Evolutionary conservation across 257 asterid species (phyloP).

Genomic region (Striga asiatica): DNA sequence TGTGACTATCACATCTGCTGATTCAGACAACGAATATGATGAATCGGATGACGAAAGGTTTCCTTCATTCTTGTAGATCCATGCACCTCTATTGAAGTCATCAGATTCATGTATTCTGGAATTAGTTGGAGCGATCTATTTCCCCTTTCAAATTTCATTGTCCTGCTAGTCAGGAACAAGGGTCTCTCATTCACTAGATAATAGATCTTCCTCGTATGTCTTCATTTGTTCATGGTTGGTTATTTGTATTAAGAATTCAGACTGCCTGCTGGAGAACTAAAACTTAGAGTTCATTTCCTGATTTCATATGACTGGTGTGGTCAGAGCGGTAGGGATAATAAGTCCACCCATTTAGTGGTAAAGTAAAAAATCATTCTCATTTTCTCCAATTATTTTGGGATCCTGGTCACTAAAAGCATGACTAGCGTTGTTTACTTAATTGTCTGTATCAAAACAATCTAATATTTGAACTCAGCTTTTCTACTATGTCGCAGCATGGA

Average conservation of each 20-base stretch:
- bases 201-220: not conserved
- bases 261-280: not conserved
- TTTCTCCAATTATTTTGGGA: not conserved
- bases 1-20: slow-evolving; percentile 77
- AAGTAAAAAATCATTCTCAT: not conserved
- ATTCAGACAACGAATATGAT: slow-evolving; percentile 70
- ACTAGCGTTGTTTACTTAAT: not conserved
- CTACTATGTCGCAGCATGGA: slow-evolving; percentile 69
- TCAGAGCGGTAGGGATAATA: not conserved
- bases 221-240: not conserved
- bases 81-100: not conserved
- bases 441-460: not conserved
- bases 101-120: not conserved
- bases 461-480: not conserved
- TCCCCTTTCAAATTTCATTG: not conserved
- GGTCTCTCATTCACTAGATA: not conserved
- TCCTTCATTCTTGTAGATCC: slow-evolving; percentile 2
- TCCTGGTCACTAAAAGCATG: not conserved
- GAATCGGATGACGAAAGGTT: slow-evolving; percentile 89
- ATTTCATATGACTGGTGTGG: not conserved
- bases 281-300: not conserved
- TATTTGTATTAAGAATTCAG: not conserved
- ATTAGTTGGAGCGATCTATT: not conserved
- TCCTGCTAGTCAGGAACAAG: not conserved
- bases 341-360: not conserved